Evolutionary conservation across 805 yeast species (phyloP).

Genomic region (Soucietia sequanensis): DNA sequence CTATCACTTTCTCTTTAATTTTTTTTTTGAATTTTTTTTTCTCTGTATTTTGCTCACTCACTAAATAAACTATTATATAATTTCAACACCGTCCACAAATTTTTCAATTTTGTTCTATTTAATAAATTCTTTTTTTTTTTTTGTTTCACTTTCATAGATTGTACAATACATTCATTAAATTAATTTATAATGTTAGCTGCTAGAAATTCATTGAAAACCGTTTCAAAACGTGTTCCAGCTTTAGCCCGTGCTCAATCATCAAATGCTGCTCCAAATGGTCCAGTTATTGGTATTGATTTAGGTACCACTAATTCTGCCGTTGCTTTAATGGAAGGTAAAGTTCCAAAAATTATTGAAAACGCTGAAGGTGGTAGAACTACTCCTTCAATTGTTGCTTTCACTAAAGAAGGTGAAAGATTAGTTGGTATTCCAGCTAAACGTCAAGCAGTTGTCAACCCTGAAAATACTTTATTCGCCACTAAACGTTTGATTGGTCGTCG

Average conservation of each 20-base stretch:
- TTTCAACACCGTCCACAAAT: slow-evolving; percentile 4
- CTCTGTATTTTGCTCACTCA: too few relatives aligned
- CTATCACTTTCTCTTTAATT: slow-evolving; percentile 9
- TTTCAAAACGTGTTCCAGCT: slow-evolving; percentile 32
- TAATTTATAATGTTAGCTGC: slow-evolving; percentile 38
- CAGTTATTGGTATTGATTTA: slow-evolving; percentile 81
- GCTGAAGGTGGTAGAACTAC: slow-evolving; percentile 75
- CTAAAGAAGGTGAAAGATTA: slow-evolving; percentile 84
- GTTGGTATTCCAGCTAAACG: slow-evolving; percentile 96
- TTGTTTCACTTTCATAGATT: slow-evolving; percentile 2
- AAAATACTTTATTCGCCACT: slow-evolving; percentile 91
- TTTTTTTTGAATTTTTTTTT: too few relatives aligned
- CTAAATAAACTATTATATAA: too few relatives aligned
- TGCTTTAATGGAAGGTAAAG: slow-evolving; percentile 76
- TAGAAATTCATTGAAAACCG: slow-evolving; percentile 38
- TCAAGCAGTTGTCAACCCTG: slow-evolving; percentile 93
- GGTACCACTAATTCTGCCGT: slow-evolving; percentile 92
- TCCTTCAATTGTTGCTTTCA: slow-evolving; percentile 94
- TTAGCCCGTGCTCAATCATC: slow-evolving; percentile 30
- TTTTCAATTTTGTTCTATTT: background rate
- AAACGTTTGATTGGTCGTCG: slow-evolving; percentile 94
- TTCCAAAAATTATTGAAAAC: slow-evolving; percentile 78
- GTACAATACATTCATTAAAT: background rate
- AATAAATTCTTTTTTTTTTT: background rate
- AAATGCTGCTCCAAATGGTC: slow-evolving; percentile 37